Evolutionary conservation across 495 filamentous ascomycete species (phyloP), one percentile per base, ranked within the genome.

Genomic region (Neurospora sublineolata): DNA sequence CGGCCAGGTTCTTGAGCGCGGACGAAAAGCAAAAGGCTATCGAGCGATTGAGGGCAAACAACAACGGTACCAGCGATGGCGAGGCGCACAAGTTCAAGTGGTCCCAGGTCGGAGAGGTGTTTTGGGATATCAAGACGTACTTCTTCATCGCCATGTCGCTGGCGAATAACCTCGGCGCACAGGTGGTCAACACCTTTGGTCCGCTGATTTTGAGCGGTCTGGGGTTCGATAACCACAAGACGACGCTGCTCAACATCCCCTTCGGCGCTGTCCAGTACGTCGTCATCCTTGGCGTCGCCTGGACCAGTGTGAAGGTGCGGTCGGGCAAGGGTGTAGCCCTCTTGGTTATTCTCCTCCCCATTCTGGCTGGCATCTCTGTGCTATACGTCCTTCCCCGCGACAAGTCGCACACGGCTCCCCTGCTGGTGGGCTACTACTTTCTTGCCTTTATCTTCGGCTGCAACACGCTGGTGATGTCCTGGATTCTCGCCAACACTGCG

Each of bases 181-280:
- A 82, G 44, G 87, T 90, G 11, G 86, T 86, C 60, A 86, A 86
- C 71, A 85, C 82, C 11, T 89, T 89, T 69, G 88, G 87, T 0
- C 87, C 89, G 0, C 78, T 90, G 27, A 89, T 91, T 67, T 72
- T 90, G n/a, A 79, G 75, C n/a, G 88, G 88, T 0, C 78, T 90
- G 0, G 86, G 86, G 6, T 89, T 86, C 68, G 84, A 88, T 75
- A 84, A 86, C 39, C 87, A 86, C 79, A 82, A 42, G 5, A 87
- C 88, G 0, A 87, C 88, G 16, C 85, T 91, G 8, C 84, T 91
- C 5, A 91, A 90, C 70, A 91, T 86, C 72, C 88, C 89, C 0
- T 88, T 87, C 33, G 89, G 89, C 1, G 80, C 84, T 3, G 81
- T 91, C 58, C 86, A 85, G 71, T 86, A 88, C 52, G 42, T 82